Percentiles rank a stretch among this genome's conserved stretches.
These are phyloP conservation scores for Coemansia sp. DNA, from an alignment of 371 early-diverging fungal genomes.

Conservation along the genomic window DNA sequence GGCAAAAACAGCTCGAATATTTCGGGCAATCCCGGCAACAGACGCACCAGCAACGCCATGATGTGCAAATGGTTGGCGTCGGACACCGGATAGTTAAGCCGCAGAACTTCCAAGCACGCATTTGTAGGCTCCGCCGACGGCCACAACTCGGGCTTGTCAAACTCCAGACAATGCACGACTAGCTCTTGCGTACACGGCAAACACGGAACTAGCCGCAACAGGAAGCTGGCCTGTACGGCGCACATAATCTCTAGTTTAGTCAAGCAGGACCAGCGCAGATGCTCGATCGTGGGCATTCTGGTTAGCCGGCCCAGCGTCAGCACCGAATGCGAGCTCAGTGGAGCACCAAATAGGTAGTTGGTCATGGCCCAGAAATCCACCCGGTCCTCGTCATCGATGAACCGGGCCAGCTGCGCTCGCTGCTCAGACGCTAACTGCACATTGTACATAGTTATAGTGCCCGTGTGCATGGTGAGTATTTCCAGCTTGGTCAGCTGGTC, in stretches of 20 bases:
- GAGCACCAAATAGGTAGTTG: not conserved
- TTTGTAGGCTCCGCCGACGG: not conserved
- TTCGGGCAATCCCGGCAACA: conserved; percentile 2
- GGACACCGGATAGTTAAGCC: not conserved
- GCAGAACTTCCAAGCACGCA: not conserved
- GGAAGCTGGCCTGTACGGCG: not conserved
- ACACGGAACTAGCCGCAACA: conserved; percentile 1
- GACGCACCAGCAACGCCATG: not conserved
- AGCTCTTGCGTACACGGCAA: not conserved
- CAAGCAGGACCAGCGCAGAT: not conserved
- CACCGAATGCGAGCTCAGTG: not conserved
- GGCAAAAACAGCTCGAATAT: conserved; percentile 13
- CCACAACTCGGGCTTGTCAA: not conserved
- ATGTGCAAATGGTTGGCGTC: not conserved
- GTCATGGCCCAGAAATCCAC: conserved; percentile 8
- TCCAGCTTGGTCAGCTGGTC: conserved; percentile 2
- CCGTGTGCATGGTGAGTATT: not conserved
- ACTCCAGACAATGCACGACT: conserved; percentile 1
- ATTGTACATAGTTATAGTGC: not conserved
- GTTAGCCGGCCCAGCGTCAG: not conserved
- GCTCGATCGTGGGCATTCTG: not conserved
- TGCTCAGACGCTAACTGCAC: not conserved
- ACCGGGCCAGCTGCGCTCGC: not conserved
- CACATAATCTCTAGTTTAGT: conserved; percentile 6
- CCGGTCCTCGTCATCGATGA: not conserved